Evolutionary conservation across 441 rosid species (phyloP).

Genomic region (Erodium moschatum): DNA sequence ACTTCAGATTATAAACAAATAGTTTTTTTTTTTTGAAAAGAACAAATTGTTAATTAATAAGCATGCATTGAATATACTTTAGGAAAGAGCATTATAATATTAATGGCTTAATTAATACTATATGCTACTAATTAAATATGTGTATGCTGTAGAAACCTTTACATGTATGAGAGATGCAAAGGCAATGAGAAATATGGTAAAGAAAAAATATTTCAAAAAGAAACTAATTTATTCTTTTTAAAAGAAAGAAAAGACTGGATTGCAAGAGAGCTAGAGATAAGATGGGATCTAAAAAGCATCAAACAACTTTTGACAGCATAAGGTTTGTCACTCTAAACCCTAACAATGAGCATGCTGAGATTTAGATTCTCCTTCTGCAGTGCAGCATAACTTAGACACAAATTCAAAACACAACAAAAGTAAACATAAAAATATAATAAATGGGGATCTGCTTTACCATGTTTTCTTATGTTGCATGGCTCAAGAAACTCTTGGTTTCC

Average conservation of each 20-base stretch:
- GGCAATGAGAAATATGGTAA: background rate
- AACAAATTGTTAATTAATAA: background rate
- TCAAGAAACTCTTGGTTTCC: background rate
- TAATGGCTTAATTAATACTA: background rate
- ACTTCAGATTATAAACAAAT: background rate
- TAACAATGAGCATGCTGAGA: background rate
- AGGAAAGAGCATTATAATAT: background rate
- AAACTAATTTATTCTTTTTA: too few relatives aligned
- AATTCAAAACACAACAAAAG: background rate
- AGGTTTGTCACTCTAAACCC: too few relatives aligned
- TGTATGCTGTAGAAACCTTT: background rate
- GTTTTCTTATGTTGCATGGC: slow-evolving; percentile 5
- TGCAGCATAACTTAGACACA: background rate
- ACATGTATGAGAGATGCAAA: background rate
- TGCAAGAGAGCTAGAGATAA: background rate
- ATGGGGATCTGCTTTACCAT: slow-evolving; percentile 7
- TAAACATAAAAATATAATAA: background rate
- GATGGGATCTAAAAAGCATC: too few relatives aligned
- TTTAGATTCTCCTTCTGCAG: background rate
- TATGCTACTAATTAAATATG: background rate
- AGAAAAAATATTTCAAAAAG: background rate
- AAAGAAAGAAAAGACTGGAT: background rate
- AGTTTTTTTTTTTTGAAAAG: too few relatives aligned
- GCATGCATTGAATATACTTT: background rate
- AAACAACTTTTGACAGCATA: too few relatives aligned